Percentiles rank a stretch among this genome's conserved stretches.
These are phyloP conservation scores for Kwoniella sp. DNA, from an alignment of 768 basidiomycete species.

Conservation along the genomic window DNA sequence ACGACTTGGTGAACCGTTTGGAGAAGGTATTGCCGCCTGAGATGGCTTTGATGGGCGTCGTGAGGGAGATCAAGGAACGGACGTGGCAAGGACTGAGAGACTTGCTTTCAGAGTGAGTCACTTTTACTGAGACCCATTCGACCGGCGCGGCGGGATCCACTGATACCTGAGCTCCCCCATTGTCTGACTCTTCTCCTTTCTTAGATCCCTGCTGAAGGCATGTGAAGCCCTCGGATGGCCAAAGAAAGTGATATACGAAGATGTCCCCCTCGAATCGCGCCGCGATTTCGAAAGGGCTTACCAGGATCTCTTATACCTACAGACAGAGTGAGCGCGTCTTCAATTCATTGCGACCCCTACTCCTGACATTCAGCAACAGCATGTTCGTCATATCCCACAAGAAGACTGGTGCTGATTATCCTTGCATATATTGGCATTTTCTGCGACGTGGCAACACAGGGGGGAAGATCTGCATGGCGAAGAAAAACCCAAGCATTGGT, in stretches of 20 bases:
- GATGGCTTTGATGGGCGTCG: constrained; percentile 67
- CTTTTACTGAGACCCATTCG: too few relatives aligned
- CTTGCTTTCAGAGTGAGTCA: constrained; percentile 67
- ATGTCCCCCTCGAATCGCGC: constrained; percentile 62
- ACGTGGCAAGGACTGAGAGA: constrained; percentile 79
- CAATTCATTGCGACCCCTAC: too few relatives aligned
- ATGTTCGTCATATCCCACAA: too few relatives aligned
- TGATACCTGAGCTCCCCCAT: too few relatives aligned
- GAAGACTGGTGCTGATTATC: too few relatives aligned
- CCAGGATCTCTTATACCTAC: constrained; percentile 72
- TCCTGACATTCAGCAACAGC: too few relatives aligned
- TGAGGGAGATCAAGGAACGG: constrained; percentile 66
- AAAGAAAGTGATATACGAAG: constrained; percentile 67
- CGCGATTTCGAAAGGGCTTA: constrained; percentile 76
- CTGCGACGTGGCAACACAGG: constrained; percentile 25
- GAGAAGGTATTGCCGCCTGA: constrained; percentile 59
- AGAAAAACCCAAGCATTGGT: constrained; percentile 56
- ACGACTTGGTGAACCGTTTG: constrained; percentile 63
- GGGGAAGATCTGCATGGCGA: constrained; percentile 46
- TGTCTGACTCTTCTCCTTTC: not conserved
- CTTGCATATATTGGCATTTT: too few relatives aligned
- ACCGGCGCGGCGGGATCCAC: too few relatives aligned
- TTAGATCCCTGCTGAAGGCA: constrained; percentile 66
- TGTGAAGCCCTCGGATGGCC: constrained; percentile 88
- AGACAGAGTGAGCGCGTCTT: constrained; percentile 76